Evolutionary conservation across 495 filamentous ascomycete species (phyloP).

Genomic region (Cryomyces minteri): DNA sequence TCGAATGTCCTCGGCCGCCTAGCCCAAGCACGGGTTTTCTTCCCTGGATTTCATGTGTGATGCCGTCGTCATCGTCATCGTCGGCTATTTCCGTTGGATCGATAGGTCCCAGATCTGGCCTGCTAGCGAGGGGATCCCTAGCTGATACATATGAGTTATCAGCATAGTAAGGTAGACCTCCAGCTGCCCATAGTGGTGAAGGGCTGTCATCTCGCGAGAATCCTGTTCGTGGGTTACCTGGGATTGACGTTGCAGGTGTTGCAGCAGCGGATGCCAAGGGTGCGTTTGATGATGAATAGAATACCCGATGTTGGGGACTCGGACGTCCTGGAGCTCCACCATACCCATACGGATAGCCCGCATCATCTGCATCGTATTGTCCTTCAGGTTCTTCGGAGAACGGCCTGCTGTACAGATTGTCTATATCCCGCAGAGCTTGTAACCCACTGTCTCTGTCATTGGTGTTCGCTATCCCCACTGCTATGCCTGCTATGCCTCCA

Average conservation of each 20-base stretch:
- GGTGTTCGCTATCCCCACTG: slow-evolving; percentile 51
- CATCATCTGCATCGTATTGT: too few species aligned
- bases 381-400: too few species aligned
- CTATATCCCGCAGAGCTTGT: slow-evolving; percentile 39
- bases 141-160: slow-evolving; percentile 39
- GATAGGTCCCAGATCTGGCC: slow-evolving; percentile 28
- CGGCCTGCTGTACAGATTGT: slow-evolving; percentile 18
- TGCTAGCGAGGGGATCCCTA: slow-evolving; percentile 30
- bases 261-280: too few species aligned
- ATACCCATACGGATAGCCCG: too few species aligned
- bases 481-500: slow-evolving; percentile 54
- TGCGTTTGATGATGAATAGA: too few species aligned
- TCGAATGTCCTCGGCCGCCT: slow-evolving; percentile 19
- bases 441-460: slow-evolving; percentile 56
- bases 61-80: slow-evolving; percentile 75
- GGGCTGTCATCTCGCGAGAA: too few species aligned
- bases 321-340: too few species aligned
- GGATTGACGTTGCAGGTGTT: too few species aligned
- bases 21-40: slow-evolving; percentile 35
- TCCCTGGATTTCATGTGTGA: slow-evolving; percentile 21
- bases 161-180: slow-evolving; percentile 12
- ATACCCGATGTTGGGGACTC: too few species aligned
- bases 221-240: too few species aligned
- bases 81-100: slow-evolving; percentile 56
- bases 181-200: too few species aligned